Base-by-base conservation (phyloP, 495 filamentous ascomycete species). In the Tetracladium marchalianum region DNA sequence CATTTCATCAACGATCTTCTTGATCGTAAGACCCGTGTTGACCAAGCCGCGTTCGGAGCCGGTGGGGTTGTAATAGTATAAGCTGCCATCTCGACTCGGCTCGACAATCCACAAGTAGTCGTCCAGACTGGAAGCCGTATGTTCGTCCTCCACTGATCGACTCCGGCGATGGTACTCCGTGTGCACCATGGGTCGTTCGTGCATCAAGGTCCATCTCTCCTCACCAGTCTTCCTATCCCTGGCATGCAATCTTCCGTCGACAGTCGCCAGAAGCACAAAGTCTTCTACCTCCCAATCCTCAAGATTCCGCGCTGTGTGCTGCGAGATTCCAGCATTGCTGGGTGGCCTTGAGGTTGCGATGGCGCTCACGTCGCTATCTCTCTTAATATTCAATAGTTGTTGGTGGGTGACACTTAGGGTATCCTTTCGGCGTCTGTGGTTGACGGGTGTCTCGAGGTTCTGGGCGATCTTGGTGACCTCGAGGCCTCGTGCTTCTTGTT, bases 271-370 rank as follows among this genome's bases (percentile, higher is more conserved):
- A 71, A 98, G 84, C 64, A 97, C 85, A 80, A 96, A 93, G 70
- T 97, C 90, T 84, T 97, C 90, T 68, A 95, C 89, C 79, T 95
- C 87, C 90, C 89, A 97, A 62, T 96, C 92, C 77, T 93, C 83
- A 75, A 97, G 66, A 66, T 81, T 90, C 78, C 89, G 89, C 87
- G 89, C 89, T 78, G 77, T 68, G 61, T 77, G 79, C 77, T 79
- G 82, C 78, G 84, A 78, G 69, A 90, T 75, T 63, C 82, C 87
- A 64, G 78, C 79, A 61, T 71, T 69, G 68, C 76, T 75, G 62
- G 72, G 75, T 70, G 72, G 72, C 70, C 73, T 78, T 78, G 78
- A 77, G 78, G 86, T 86, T 73, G 84, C 80, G 69, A 88, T 79
- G 83, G 87, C 87, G 85, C 87, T 85, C 85, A 77, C 86, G 82